A percentile compares a stretch with the other conserved stretches of the same genome.
Conservation (phyloP, 768 basidiomycete species). For the Boletus subparvulus region DNA sequence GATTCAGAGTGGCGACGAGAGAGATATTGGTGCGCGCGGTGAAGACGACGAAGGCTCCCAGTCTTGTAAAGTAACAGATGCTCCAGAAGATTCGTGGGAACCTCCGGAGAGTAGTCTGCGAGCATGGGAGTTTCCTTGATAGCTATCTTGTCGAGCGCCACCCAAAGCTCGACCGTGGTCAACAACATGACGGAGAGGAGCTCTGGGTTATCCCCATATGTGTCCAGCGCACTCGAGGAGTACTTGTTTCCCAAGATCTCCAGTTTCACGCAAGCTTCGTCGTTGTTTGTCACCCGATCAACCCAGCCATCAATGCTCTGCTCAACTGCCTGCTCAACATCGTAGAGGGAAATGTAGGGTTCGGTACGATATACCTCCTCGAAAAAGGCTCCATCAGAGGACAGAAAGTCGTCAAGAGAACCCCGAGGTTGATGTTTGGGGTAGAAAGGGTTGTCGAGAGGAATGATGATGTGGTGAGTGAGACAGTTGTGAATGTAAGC, state of each 20-base stretch:
- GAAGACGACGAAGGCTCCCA: constrained; percentile 29
- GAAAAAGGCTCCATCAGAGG: constrained; percentile 11
- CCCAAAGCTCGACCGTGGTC: constrained; percentile 35
- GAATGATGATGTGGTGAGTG: neutral
- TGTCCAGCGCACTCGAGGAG: constrained; percentile 19
- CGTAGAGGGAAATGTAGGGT: constrained; percentile 25
- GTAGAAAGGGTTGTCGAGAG: neutral
- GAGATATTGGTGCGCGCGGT: constrained; percentile 33
- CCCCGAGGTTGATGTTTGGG: constrained; percentile 8
- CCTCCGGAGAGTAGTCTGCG: constrained; percentile 33
- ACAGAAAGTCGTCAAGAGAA: neutral
- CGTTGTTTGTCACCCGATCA: neutral
- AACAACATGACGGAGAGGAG: constrained; percentile 43
- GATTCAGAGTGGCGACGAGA: constrained; percentile 25
- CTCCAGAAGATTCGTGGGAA: constrained; percentile 26
- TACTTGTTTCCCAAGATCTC: constrained; percentile 29
- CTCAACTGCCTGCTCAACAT: constrained; percentile 38
- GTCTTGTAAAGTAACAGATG: constrained; percentile 30
- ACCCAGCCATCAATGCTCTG: constrained; percentile 37
- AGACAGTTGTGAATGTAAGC: constrained; percentile 29
- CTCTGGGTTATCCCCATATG: constrained; percentile 38
- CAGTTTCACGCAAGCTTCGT: constrained; percentile 11
- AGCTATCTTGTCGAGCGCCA: constrained; percentile 32
- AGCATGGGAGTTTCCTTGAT: constrained; percentile 25
- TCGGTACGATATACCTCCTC: neutral